Base-by-base conservation (phyloP, 2,329 filamentous ascomycete species). In the Diaporthe humulicola region DNA sequence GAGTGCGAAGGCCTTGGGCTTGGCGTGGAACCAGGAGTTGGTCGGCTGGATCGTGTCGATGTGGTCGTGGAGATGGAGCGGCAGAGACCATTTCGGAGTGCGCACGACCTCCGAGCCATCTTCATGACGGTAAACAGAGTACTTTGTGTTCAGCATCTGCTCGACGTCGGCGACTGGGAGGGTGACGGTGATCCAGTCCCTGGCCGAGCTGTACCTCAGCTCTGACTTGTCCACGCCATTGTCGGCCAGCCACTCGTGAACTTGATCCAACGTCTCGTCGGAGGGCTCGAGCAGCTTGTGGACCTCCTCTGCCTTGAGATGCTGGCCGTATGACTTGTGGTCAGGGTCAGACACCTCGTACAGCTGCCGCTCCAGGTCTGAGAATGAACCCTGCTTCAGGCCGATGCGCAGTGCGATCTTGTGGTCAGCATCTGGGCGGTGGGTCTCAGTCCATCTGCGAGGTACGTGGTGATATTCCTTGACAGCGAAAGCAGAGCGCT, bases 401-500 rank as follows among this genome's bases (percentile, higher is more conserved):
- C 88, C 90, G 78, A 92, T 91, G 67, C 90, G 87, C 61, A 92
- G 81, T 48, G 89, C 82, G 75, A 92, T 86, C 45, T 85, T 82
- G 75, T 89, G 86, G 25, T 84, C 81, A 58, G 86, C 84, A 52
- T 88, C 84, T 3, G 89, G 87, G 42, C 85, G 82, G 52, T 84
- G 85, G 61, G 87, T 79, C 74, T 84, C 84, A 12, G 81, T 84
- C 90, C 90, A 92, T 71, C 82, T 83, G 40, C 82, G 81, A 9
- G 90, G 90, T 15, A 88, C 86, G 77, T 81, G 77, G 79, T 91
- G 89, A 22, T 83, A 84, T 75, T 91, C 90, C 82, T 92, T 92
- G 77, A 92, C 83, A 9, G 73, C 74, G 36, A 76, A 74, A 22
- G 52, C 54, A 38, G 74, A 76, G 48, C 74, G 74, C 40, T 76